Percentiles rank a stretch among this genome's conserved stretches.
These are phyloP conservation scores for Lathyrus oleraceus DNA, from an alignment of 306 rosid genomes.

Conservation along the genomic window DNA sequence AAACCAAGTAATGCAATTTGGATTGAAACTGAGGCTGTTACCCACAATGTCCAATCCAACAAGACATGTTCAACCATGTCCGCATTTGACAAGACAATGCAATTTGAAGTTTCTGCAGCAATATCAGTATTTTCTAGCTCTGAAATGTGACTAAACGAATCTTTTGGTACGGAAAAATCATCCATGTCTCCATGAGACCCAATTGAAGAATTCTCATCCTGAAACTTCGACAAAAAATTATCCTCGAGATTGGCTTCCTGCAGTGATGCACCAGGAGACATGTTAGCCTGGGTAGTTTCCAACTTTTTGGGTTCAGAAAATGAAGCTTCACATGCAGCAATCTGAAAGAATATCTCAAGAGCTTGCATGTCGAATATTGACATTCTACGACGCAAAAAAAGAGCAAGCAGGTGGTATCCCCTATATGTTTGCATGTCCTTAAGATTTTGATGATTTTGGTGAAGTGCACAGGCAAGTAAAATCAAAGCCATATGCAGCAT, in stretches of 20 bases:
- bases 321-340: constrained; percentile 99
- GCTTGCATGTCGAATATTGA: constrained; percentile 95
- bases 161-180: constrained; percentile 87
- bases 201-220: constrained; percentile 79
- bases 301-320: constrained; percentile 94
- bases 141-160: constrained; percentile 90
- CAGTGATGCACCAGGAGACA: constrained; percentile 60
- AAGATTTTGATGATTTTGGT: constrained; percentile 90
- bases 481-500: constrained; percentile 96
- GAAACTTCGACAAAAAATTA: constrained; percentile 70
- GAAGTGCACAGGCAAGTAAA: constrained; percentile 83
- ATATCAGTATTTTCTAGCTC: constrained; percentile 89
- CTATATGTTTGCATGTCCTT: constrained; percentile 91
- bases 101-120: constrained; percentile 87
- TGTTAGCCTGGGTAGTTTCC: constrained; percentile 50
- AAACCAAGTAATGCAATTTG: constrained; percentile 95
- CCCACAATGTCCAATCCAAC: constrained; percentile 99
- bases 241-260: constrained; percentile 78
- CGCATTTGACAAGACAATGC: constrained; percentile 95
- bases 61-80: constrained; percentile 99
- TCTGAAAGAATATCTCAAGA: constrained; percentile 93
- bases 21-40: constrained; percentile 75
- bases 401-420: constrained; percentile 96
- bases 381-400: constrained; percentile 88
- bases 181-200: constrained; percentile 95